Evolutionary conservation across 345 rosid species (phyloP).

Genomic region (Turritis glabra): DNA sequence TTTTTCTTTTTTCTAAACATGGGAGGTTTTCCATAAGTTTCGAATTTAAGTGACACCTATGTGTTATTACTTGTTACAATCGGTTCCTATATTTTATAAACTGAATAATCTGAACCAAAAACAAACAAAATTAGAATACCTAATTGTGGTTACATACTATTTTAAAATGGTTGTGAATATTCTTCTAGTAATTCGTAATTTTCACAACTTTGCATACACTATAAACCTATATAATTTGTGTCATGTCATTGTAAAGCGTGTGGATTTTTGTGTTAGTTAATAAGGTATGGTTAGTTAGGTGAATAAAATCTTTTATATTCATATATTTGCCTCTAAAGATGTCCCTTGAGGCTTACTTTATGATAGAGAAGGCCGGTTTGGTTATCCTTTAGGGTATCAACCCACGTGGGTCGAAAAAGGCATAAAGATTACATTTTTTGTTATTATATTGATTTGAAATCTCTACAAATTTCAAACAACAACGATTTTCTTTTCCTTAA

Average conservation of each 20-base stretch:
- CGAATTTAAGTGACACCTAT: neutral
- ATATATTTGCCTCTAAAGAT: slow-evolving; percentile 32
- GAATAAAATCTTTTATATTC: slow-evolving; percentile 35
- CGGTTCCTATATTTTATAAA: neutral
- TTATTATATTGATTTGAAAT: slow-evolving; percentile 22
- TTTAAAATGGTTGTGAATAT: neutral
- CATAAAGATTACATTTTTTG: slow-evolving; percentile 12
- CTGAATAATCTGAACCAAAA: neutral
- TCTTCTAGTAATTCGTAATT: slow-evolving; percentile 3
- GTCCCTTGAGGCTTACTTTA: slow-evolving; percentile 39
- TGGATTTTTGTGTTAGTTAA: slow-evolving; percentile 29
- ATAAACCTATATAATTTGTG: slow-evolving; percentile 19
- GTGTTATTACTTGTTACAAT: neutral
- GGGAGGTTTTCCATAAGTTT: neutral
- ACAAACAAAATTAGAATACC: neutral
- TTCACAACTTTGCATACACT: slow-evolving; percentile 15
- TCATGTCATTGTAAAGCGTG: slow-evolving; percentile 26
- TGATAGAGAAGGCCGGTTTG: slow-evolving; percentile 17
- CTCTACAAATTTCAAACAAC: slow-evolving; percentile 2
- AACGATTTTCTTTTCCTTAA: slow-evolving; percentile 12
- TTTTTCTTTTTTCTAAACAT: neutral
- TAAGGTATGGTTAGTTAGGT: slow-evolving; percentile 36
- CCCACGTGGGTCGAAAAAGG: slow-evolving; percentile 36
- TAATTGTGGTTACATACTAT: neutral
- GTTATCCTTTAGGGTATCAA: slow-evolving; percentile 39